Percentiles rank a stretch among this genome's conserved stretches.
Conservation (phyloP, 2,329 filamentous ascomycete genomes). For the Leptographium wingfieldii region DNA sequence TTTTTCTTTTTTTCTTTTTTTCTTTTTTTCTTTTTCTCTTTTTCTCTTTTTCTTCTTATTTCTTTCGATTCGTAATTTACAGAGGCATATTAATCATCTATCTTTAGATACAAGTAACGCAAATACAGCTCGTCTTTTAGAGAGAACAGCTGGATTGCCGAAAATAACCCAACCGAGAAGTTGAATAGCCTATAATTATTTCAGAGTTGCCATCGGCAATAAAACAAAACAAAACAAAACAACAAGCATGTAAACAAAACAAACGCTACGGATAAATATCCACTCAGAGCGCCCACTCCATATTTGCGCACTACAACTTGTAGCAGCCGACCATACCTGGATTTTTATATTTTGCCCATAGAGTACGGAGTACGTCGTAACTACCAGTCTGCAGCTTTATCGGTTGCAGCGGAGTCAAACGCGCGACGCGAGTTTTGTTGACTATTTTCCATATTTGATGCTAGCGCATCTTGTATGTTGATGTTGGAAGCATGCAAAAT, state of each 20-base stretch:
- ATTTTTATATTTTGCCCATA: background rate
- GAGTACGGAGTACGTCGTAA: background rate
- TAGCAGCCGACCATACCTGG: background rate
- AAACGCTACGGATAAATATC: background rate
- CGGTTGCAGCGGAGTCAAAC: background rate
- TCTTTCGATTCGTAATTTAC: too few species aligned
- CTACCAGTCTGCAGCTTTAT: background rate
- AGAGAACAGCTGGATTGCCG: too few species aligned
- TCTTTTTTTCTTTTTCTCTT: too few species aligned
- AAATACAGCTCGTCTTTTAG: too few species aligned
- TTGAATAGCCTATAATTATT: too few species aligned
- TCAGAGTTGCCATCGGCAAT: too few species aligned
- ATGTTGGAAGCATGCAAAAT: background rate
- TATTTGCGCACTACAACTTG: background rate
- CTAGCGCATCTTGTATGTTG: background rate
- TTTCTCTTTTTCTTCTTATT: too few species aligned
- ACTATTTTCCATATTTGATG: slow-evolving; percentile 3
- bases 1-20: too few species aligned
- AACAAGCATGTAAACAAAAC: background rate
- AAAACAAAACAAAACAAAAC: too few species aligned
- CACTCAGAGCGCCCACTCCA: background rate
- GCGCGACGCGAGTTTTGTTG: slow-evolving; percentile 5
- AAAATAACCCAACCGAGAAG: too few species aligned
- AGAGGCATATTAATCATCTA: too few species aligned
- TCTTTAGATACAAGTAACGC: too few species aligned